Conservation (phyloP, 805 yeast species). For the Cyberlindnera nakhonratchasimensis region DNA sequence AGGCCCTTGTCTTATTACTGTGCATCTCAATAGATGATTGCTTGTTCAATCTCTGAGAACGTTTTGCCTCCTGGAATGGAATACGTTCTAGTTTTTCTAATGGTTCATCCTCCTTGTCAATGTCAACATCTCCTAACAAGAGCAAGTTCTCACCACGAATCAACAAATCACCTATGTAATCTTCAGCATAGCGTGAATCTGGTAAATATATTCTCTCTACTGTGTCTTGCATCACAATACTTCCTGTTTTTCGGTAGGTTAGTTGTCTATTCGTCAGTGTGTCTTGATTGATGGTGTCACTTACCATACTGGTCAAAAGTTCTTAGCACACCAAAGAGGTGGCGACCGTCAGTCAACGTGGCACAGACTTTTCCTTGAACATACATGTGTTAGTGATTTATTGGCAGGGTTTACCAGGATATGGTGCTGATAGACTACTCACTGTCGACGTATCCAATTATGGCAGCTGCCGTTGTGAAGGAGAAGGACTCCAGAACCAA, state of each 20-base stretch:
- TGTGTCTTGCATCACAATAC: conserved; percentile 88
- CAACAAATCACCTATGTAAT: conserved; percentile 74
- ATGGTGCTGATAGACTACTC: too few relatives aligned
- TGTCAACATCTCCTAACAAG: conserved; percentile 89
- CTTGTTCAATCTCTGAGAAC: conserved; percentile 32
- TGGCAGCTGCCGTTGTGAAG: conserved; percentile 87
- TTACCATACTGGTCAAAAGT: conserved; percentile 87
- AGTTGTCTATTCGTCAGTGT: neutral
- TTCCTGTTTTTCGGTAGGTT: conserved; percentile 41
- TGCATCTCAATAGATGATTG: conserved; percentile 38
- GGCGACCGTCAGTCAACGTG: conserved; percentile 84
- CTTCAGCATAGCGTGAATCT: conserved; percentile 65
- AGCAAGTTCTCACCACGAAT: conserved; percentile 96
- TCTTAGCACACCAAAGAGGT: conserved; percentile 82
- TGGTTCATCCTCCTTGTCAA: conserved; percentile 77
- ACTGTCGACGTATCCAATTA: conserved; percentile 80
- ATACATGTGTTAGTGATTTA: neutral
- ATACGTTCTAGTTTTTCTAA: conserved; percentile 53
- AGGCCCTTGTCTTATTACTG: conserved; percentile 42
- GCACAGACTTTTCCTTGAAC: conserved; percentile 63
- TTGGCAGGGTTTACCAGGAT: too few relatives aligned
- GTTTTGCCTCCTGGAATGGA: conserved; percentile 59
- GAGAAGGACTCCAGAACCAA: conserved; percentile 76
- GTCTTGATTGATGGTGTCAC: conserved; percentile 8
- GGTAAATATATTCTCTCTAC: conserved; percentile 75